Base-by-base conservation (phyloP, 2,329 filamentous ascomycete species). In the Pseudocercospora fijiensis region DNA sequence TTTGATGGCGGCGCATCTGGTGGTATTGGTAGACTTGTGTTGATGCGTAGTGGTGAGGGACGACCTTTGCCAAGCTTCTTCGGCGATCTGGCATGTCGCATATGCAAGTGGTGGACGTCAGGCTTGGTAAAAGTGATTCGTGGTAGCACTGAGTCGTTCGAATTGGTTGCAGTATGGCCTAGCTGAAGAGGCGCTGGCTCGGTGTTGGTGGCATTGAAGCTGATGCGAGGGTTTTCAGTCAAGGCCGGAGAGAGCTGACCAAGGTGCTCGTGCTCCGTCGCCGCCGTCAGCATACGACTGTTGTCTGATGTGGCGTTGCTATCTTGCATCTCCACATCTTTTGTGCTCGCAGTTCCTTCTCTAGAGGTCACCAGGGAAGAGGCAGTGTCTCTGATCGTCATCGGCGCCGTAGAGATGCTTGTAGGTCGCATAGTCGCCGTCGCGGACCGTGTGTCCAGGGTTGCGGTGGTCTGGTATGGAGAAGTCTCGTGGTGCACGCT, bases 61-160 rank as follows among this genome's bases (percentile, higher is more conserved):
- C 65, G 61, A 24, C 66, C 67, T 18, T 49, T 69, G 57, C 69
- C 68, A 62, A 72, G 71, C 61, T 74, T 73, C 49, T 73, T 64
- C 4, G 70, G 72, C 20, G 71, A 74, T 13, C 61, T 60, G 24
- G 69, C 67, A 24, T 71, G 67, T 9, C 71, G 69, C 63, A 72
- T 69, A 60, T 70, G 71, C 22, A 73, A 52, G 51, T 53, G 70
- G 11, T 63, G 66, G 4, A 64, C 61, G 27, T 62, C 33, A 9
- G 37, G 18, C 20, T 24, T 16, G n/a, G 57, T 47, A 24, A 58
- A 22, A 11, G 62, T 45, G 20, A 61, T 53, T 22, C 22, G 59
- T 30, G 47, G 47, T 20, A 24, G 41, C 18, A 18, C 10, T 18
- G 60, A 37, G 33, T 26, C 37, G 30, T 55, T 43, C 53, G 62